A percentile compares a stretch with the other conserved stretches of the same genome.
Conservation (phyloP, 805 yeast species). For the Maudiozyma turicensis region DNA sequence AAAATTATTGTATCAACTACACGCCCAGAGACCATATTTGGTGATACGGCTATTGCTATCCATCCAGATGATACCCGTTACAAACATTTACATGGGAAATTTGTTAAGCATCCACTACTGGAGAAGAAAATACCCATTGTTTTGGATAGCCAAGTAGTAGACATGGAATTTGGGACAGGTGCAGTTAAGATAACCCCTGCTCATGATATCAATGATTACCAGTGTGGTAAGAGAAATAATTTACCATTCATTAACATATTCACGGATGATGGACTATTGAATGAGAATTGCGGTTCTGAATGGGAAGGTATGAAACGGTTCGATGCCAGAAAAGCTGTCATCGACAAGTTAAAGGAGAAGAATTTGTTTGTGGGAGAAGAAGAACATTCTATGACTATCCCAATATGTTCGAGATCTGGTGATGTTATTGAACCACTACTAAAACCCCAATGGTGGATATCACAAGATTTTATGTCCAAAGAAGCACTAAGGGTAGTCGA, state of each 20-base stretch:
- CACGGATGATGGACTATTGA: conserved; percentile 84
- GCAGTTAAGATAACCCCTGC: conserved; percentile 98
- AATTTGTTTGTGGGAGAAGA: conserved; percentile 70
- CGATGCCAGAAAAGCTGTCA: conserved; percentile 79
- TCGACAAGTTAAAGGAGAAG: conserved; percentile 60
- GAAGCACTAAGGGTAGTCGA: conserved; percentile 78
- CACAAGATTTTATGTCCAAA: conserved; percentile 77
- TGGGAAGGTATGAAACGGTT: conserved; percentile 87
- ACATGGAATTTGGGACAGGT: conserved; percentile 99
- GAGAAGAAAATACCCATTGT: conserved; percentile 77
- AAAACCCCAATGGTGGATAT: conserved; percentile 99
- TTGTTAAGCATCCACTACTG: conserved; percentile 78
- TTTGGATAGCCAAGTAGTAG: conserved; percentile 84
- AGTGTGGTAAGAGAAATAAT: conserved; percentile 83
- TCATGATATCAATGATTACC: conserved; percentile 92
- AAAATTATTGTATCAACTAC: conserved; percentile 88
- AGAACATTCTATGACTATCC: conserved; percentile 93
- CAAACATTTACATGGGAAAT: conserved; percentile 88
- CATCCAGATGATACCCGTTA: conserved; percentile 92
- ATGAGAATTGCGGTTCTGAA: conserved; percentile 75
- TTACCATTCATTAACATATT: conserved; percentile 79
- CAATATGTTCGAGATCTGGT: conserved; percentile 89
- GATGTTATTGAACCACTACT: conserved; percentile 91
- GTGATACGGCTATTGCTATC: conserved; percentile 95
- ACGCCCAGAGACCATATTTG: conserved; percentile 95